Conservation (phyloP, 1,139 yeast species). For the Debaryomycetaceae sp. region DNA sequence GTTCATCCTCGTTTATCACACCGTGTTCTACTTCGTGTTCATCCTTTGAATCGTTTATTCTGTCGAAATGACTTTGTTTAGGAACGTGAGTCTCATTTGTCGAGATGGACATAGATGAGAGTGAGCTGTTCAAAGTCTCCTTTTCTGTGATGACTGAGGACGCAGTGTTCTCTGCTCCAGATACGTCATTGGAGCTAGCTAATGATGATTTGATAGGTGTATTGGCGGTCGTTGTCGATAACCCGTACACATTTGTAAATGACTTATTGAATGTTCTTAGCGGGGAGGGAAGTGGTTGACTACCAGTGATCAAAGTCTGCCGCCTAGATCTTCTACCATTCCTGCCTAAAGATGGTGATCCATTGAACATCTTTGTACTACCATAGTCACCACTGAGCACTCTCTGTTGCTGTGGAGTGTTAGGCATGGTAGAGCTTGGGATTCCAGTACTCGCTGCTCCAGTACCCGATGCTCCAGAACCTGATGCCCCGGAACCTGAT, state of each 20-base stretch:
- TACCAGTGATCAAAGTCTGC: slow-evolving; percentile 77
- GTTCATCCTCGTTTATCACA: slow-evolving; percentile 42
- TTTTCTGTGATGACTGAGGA: slow-evolving; percentile 3
- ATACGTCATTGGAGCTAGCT: slow-evolving; percentile 9
- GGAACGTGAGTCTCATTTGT: slow-evolving; percentile 14
- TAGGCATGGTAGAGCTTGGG: slow-evolving; percentile 11
- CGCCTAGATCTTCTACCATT: slow-evolving; percentile 62
- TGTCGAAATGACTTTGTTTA: slow-evolving; percentile 5
- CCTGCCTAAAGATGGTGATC: slow-evolving; percentile 40
- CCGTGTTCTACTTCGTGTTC: slow-evolving; percentile 7
- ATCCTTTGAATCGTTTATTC: slow-evolving; percentile 8
- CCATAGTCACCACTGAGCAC: not conserved
- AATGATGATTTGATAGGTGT: slow-evolving; percentile 34
- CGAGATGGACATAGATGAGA: slow-evolving; percentile 44
- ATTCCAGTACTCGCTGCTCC: not conserved
- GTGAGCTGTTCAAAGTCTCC: slow-evolving; percentile 33
- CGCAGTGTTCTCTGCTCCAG: slow-evolving; percentile 1
- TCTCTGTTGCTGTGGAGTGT: slow-evolving; percentile 7
- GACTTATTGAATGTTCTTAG: slow-evolving; percentile 46
- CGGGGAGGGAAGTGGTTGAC: slow-evolving; percentile 84
- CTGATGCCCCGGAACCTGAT: slow-evolving; percentile 1
- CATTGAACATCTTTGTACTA: slow-evolving; percentile 7
- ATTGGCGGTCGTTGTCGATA: slow-evolving; percentile 39
- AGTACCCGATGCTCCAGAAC: slow-evolving; percentile 9
- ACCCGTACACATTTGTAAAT: slow-evolving; percentile 36